These are phyloP conservation scores for Aspergillus costaricaensis DNA, from an alignment of 2,329 filamentous ascomycete genomes.

Conservation along the genomic window DNA sequence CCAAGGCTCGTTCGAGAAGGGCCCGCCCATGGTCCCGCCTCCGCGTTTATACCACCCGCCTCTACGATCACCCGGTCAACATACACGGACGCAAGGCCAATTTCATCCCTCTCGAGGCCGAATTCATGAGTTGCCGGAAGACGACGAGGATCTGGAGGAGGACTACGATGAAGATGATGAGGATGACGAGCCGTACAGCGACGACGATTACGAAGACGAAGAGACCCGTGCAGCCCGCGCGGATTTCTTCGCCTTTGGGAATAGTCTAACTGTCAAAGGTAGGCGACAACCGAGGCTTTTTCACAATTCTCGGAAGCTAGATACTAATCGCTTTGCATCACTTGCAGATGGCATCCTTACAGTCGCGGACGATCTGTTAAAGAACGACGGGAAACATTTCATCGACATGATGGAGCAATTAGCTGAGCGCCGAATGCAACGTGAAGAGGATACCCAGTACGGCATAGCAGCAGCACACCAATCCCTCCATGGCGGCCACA, in stretches of 20 bases:
- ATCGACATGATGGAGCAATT: constrained; percentile 99
- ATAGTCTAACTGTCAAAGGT: constrained; percentile 93
- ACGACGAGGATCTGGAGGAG: constrained; percentile 57
- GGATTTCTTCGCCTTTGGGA: constrained; percentile 97
- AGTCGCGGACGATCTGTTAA: constrained; percentile 95
- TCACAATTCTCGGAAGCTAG: constrained; percentile 19
- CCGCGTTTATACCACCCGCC: constrained; percentile 64
- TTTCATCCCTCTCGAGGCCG: constrained; percentile 74
- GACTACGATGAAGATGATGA: constrained; percentile 68
- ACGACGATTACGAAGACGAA: constrained; percentile 64
- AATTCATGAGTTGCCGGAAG: constrained; percentile 62
- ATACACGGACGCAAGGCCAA: constrained; percentile 55
- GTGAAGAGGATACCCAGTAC: constrained; percentile 84
- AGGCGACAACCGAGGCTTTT: constrained; percentile 27
- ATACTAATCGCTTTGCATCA: constrained; percentile 46
- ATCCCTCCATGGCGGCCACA: constrained; percentile 68
- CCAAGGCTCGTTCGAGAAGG: constrained; percentile 62
- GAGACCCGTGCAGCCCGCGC: constrained; percentile 64
- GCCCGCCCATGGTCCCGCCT: constrained; percentile 67
- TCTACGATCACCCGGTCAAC: constrained; percentile 56
- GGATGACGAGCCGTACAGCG: constrained; percentile 68
- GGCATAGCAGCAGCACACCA: constrained; percentile 62
- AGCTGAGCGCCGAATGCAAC: constrained; percentile 93
- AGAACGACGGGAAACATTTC: constrained; percentile 99
- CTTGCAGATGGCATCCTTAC: constrained; percentile 86